phyloP scores from a whole-genome alignment of 305 asterid species.

The Fraxinus floribunda region DNA sequence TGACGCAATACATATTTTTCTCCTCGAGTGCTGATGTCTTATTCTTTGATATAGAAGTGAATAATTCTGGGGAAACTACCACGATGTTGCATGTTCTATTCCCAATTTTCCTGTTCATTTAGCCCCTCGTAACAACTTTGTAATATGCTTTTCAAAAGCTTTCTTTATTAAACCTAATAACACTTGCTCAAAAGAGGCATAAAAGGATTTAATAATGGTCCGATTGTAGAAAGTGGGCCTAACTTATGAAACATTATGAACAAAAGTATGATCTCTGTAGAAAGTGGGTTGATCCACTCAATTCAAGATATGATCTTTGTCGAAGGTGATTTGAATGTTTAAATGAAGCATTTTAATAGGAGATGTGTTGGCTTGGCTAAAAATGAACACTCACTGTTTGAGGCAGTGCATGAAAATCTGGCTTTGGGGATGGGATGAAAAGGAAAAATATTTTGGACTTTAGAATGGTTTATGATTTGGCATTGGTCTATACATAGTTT shows the following conservation, averaged over 20 bases:
- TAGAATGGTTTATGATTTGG: neutral
- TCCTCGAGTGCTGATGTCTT: conserved; percentile 15
- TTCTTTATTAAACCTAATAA: neutral
- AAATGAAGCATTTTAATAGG: neutral
- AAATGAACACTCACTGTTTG: neutral
- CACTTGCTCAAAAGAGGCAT: neutral
- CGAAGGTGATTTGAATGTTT: neutral
- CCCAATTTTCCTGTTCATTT: neutral
- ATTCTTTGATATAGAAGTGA: neutral
- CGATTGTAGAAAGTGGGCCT: neutral
- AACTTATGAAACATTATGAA: neutral
- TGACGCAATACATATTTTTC: conserved; percentile 9
- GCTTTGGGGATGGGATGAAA: neutral
- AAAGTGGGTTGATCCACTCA: neutral
- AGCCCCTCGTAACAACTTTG: neutral
- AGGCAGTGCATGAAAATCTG: neutral
- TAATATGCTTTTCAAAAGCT: neutral
- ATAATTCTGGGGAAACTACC: neutral
- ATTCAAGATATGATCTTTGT: neutral
- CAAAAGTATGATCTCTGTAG: neutral
- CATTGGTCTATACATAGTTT: neutral
- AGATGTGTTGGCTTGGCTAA: neutral
- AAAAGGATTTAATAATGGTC: neutral
- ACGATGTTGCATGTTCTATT: conserved; percentile 6
- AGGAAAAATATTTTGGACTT: neutral